phyloP scores from a whole-genome alignment of 306 rosid genomes.

The Rosa lucieae region DNA sequence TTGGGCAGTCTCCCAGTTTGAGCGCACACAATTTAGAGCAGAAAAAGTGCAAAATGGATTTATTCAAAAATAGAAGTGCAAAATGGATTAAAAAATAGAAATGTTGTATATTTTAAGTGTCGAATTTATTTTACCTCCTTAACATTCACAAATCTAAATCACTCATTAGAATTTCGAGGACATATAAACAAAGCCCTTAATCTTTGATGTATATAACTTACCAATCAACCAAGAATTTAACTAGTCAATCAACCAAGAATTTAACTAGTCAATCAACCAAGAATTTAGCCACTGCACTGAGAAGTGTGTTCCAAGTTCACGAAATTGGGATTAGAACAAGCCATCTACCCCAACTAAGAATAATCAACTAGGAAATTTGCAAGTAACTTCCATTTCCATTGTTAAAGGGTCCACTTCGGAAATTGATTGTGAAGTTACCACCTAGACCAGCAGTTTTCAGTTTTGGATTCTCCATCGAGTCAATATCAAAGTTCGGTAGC shows the following conservation, averaged over 20 bases:
- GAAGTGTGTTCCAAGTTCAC: background rate
- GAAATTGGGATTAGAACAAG: background rate
- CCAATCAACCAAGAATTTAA: background rate
- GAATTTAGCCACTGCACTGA: background rate
- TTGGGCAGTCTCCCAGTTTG: background rate
- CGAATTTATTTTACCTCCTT: background rate
- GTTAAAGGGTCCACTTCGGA: conserved; percentile 12
- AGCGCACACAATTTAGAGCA: background rate
- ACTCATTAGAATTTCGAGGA: background rate
- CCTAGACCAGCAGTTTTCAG: background rate
- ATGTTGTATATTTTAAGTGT: background rate
- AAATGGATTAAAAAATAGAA: background rate
- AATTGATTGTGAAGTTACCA: background rate
- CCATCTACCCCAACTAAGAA: background rate
- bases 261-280: background rate
- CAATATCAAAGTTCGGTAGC: conserved; percentile 12
- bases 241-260: background rate
- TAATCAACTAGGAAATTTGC: conserved; percentile 9
- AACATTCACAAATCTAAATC: background rate
- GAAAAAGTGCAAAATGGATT: background rate
- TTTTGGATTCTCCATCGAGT: background rate
- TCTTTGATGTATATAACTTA: background rate
- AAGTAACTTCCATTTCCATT: conserved; percentile 17
- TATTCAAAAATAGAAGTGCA: background rate
- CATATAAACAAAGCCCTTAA: background rate